These are phyloP conservation scores for Calonectria hawksworthii DNA, from an alignment of 2,329 filamentous ascomycete genomes.

Conservation along the genomic window DNA sequence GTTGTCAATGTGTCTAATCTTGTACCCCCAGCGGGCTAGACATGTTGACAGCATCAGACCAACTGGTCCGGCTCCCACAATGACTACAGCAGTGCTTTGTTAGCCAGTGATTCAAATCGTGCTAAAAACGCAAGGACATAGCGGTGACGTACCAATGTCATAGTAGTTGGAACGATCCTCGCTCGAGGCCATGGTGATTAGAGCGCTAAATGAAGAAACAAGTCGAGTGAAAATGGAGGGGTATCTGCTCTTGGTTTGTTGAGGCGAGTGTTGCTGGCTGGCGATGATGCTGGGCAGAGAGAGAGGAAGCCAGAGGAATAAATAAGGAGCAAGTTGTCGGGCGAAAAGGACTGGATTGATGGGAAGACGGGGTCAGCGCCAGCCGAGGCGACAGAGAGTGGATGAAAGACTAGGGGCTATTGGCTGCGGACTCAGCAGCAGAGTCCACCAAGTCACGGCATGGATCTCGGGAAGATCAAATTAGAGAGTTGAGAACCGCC, in stretches of 20 bases:
- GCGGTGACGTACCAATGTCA: slow-evolving; percentile 58
- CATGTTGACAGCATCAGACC: slow-evolving; percentile 90
- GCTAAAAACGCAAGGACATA: not conserved
- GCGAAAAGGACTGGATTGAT: not conserved
- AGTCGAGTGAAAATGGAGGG: slow-evolving; percentile 3
- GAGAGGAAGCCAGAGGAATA: slow-evolving; percentile 7
- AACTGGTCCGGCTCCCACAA: slow-evolving; percentile 90
- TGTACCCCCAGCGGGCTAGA: slow-evolving; percentile 93
- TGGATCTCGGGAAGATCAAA: slow-evolving; percentile 28
- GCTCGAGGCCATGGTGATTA: slow-evolving; percentile 32
- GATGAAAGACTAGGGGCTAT: not conserved
- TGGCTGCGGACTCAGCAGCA: slow-evolving; percentile 4
- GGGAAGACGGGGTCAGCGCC: slow-evolving; percentile 15
- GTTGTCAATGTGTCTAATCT: slow-evolving; percentile 95
- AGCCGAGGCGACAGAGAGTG: slow-evolving; percentile 21
- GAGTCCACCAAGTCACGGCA: slow-evolving; percentile 26
- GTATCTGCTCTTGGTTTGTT: slow-evolving; percentile 9
- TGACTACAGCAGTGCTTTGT: slow-evolving; percentile 68
- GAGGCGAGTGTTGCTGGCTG: not conserved
- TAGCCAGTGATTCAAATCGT: not conserved
- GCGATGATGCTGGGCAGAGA: not conserved
- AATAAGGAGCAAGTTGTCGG: slow-evolving; percentile 6
- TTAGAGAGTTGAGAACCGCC: slow-evolving; percentile 5
- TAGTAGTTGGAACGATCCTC: slow-evolving; percentile 50
- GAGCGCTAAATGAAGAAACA: slow-evolving; percentile 1